Evolutionary conservation across 2,329 filamentous ascomycete genomes (phyloP).

Genomic region (Diaporthe longicolla): DNA sequence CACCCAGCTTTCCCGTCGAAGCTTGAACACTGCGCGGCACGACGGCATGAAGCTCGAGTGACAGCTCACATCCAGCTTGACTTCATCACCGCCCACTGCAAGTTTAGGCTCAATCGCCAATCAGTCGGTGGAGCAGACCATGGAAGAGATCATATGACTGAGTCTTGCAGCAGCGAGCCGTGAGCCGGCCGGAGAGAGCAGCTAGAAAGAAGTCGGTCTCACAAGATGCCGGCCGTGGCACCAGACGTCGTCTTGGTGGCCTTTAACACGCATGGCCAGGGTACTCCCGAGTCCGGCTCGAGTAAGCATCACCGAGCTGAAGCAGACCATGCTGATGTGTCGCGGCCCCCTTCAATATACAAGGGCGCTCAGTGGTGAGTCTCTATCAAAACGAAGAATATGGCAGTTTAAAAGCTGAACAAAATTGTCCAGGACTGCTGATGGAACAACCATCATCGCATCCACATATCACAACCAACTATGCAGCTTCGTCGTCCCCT

Average conservation of each 20-base stretch:
- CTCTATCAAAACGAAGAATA: not conserved
- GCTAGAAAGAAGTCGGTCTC: not conserved
- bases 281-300: too few relatives aligned
- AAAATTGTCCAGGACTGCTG: slow-evolving; percentile 62
- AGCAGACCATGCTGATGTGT: not conserved
- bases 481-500: slow-evolving; percentile 70
- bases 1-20: slow-evolving; percentile 7
- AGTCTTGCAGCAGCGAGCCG: not conserved
- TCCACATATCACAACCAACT: slow-evolving; percentile 68
- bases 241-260: slow-evolving; percentile 39
- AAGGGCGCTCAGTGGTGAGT: slow-evolving; percentile 58
- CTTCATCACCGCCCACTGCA: not conserved
- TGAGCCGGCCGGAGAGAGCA: not conserved
- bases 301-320: not conserved
- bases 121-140: not conserved
- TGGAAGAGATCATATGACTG: slow-evolving; percentile 11
- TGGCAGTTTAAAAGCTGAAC: slow-evolving; percentile 25
- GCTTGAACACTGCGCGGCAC: slow-evolving; percentile 12
- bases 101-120: not conserved
- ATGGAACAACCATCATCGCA: slow-evolving; percentile 71
- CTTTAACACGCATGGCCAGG: slow-evolving; percentile 6
- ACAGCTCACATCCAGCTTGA: slow-evolving; percentile 15
- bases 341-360: slow-evolving; percentile 50
- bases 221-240: slow-evolving; percentile 32
- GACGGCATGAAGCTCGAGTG: not conserved